A percentile compares a stretch with the other conserved stretches of the same genome.
Conservation (phyloP, 2,329 filamentous ascomycete genomes). For the Sporothrix curviconia region DNA sequence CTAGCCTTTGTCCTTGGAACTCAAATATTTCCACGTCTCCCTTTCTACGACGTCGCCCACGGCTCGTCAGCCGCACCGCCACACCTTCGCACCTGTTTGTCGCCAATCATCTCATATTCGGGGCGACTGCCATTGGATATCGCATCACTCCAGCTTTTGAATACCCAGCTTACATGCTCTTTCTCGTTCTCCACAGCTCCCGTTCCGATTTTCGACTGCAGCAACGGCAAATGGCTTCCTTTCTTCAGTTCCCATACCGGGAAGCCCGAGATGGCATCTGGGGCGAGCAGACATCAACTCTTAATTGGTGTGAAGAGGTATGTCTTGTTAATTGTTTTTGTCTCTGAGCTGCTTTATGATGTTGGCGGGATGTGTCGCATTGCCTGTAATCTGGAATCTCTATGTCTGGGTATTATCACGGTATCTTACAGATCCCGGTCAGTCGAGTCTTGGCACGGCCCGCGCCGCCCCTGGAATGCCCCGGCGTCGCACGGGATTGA, state of each 20-base stretch:
- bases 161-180: too few species aligned
- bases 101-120: neutral
- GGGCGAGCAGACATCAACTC: slow-evolving; percentile 32
- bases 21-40: neutral
- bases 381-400: neutral
- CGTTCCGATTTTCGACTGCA: neutral
- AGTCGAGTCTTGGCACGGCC: neutral
- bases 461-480: too few species aligned
- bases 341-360: neutral
- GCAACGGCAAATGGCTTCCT: slow-evolving; percentile 17
- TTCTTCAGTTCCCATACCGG: slow-evolving; percentile 29
- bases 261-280: slow-evolving; percentile 31
- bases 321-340: neutral
- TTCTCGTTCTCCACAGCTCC: neutral
- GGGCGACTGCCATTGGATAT: too few species aligned
- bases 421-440: neutral
- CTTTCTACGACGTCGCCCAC: neutral
- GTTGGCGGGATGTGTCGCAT: neutral
- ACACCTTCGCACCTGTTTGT: neutral
- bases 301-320: slow-evolving; percentile 37
- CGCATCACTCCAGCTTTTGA: too few species aligned
- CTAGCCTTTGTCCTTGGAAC: neutral
- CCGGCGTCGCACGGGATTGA: neutral
- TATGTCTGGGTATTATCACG: neutral
- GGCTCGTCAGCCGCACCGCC: neutral